phyloP scores from a whole-genome alignment of 176 grass and related monocot species.

The Typha latifolia region DNA sequence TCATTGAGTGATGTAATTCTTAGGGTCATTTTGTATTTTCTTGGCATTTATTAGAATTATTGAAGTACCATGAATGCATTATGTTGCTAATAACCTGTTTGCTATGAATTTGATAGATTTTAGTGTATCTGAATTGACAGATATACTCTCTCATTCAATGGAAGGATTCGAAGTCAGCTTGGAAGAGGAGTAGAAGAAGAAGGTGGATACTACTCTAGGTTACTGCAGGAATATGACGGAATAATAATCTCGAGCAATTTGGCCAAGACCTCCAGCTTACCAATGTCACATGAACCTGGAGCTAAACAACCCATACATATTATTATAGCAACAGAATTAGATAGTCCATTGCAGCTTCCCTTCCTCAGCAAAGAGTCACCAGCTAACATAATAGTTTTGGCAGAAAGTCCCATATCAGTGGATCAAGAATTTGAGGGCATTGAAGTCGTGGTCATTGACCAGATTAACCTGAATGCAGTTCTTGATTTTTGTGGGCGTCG shows the following conservation, averaged over 20 bases:
- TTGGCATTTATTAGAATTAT: background rate
- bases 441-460: slow-evolving; percentile 34
- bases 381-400: slow-evolving; percentile 34
- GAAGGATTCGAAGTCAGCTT: slow-evolving; percentile 37
- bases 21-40: too few relatives aligned
- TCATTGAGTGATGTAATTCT: too few relatives aligned
- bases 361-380: slow-evolving; percentile 31
- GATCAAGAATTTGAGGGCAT: slow-evolving; percentile 33
- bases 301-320: slow-evolving; percentile 67
- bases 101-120: slow-evolving; percentile 11
- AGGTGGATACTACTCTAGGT: slow-evolving; percentile 71
- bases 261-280: slow-evolving; percentile 32
- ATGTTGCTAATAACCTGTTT: background rate
- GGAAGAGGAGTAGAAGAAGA: slow-evolving; percentile 37
- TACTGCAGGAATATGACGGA: slow-evolving; percentile 75
- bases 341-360: slow-evolving; percentile 32
- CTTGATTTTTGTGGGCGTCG: slow-evolving; percentile 32
- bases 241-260: slow-evolving; percentile 66
- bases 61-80: background rate
- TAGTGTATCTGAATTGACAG: slow-evolving; percentile 18
- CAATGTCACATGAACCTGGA: slow-evolving; percentile 43
- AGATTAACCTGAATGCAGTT: slow-evolving; percentile 43
- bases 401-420: slow-evolving; percentile 35
- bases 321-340: slow-evolving; percentile 39
- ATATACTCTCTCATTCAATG: slow-evolving; percentile 60